Base-by-base conservation (phyloP, 495 filamentous ascomycete genomes). In the Aspergillus mulundensis region DNA sequence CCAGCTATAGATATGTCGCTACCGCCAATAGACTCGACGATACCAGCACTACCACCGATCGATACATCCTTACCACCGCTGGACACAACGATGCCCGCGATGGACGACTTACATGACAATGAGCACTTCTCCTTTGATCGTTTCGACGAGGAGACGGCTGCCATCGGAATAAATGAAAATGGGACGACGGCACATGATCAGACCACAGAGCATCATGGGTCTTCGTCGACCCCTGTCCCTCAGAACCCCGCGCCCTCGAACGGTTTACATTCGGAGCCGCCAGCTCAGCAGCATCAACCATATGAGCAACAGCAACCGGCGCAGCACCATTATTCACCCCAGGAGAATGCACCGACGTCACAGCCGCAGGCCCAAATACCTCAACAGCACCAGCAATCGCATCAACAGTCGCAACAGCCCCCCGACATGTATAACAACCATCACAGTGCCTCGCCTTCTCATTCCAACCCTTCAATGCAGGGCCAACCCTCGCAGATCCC, bases 101-200 rank as follows among this genome's bases (percentile, higher is more conserved):
- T 50, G 53, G 61, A 69, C 47, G 39, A 64, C 63, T 57, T 68
- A 54, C 21, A 66, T 66, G 57, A 68, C 67, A 49, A 51, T 57
- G 59, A 66, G 36, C 48, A 66, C 48, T 65, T 68, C 84, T 74
- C 85, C 78, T 66, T 89, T 83, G 44, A 80, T 81, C 34, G 75
- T 81, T 49, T 74, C 75, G 53, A 85, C 83, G 62, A 77, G 23
- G 53, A 59, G 19, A 32, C 34, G 18, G 38, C 44, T n/a, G 28
- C 20, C 16, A 16, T 44, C 36, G 56, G 23, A 18, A 14, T 58
- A 24, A 32, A 56, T 50, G 40, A 34, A 16, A 38, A 60, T 42
- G 28, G 41, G 28, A 14, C 52, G n/a, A 34, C 40, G 4, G 59
- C 50, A 11, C 50, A 58, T 20, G 51, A 68, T 61, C 65, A 63